A percentile compares a stretch with the other conserved stretches of the same genome.
These are phyloP conservation scores for Physcia stellaris DNA, from an alignment of 495 filamentous ascomycete species.

Conservation along the genomic window DNA sequence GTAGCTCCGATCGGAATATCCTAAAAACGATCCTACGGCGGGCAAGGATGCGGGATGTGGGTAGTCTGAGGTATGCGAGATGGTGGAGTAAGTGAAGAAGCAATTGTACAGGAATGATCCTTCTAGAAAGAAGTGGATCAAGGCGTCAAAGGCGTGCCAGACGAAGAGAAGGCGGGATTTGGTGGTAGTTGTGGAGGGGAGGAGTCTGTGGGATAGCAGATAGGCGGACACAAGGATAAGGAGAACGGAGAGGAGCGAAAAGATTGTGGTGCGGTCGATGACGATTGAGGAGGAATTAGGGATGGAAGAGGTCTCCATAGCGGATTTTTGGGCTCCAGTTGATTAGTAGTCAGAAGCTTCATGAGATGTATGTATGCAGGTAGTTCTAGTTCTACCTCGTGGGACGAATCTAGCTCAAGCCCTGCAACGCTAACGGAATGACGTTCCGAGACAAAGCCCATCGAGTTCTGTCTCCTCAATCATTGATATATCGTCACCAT, in stretches of 20 bases:
- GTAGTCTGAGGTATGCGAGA: conserved; percentile 16
- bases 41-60: conserved; percentile 24
- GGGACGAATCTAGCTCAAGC: too few relatives aligned
- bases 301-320: too few relatives aligned
- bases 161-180: conserved; percentile 52
- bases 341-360: too few relatives aligned
- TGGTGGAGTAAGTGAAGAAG: conserved; percentile 56
- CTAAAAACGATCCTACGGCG: conserved; percentile 32
- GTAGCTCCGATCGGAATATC: conserved; percentile 43
- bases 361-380: too few relatives aligned
- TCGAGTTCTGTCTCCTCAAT: too few relatives aligned
- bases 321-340: too few relatives aligned
- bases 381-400: too few relatives aligned
- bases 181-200: not conserved
- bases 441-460: too few relatives aligned
- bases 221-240: not conserved
- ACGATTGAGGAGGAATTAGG: too few relatives aligned
- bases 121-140: conserved; percentile 82
- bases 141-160: conserved; percentile 88
- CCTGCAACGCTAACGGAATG: too few relatives aligned
- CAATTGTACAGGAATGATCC: conserved; percentile 85
- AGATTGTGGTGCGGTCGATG: not conserved
- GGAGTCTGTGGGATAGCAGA: not conserved
- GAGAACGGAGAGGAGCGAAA: not conserved
- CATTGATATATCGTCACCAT: too few relatives aligned